A percentile compares a stretch with the other conserved stretches of the same genome.
These are phyloP conservation scores for Lactarius sanguifluus DNA, from an alignment of 768 basidiomycete species.

Conservation along the genomic window DNA sequence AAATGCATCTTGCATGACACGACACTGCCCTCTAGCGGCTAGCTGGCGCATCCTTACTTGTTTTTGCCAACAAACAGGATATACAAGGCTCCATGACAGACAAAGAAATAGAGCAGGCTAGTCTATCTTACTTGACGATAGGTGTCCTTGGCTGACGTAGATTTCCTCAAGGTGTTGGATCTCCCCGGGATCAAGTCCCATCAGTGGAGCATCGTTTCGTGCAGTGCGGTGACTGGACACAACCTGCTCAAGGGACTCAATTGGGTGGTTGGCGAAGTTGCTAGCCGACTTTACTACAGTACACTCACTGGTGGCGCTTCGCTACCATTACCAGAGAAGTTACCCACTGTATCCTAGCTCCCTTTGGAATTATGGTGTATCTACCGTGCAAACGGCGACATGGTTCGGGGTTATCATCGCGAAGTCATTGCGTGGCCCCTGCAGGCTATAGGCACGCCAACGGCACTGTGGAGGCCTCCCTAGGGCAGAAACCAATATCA, in stretches of 20 bases:
- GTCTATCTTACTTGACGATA: constrained; percentile 35
- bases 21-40: constrained; percentile 59
- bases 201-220: constrained; percentile 85
- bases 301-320: constrained; percentile 34
- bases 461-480: too few species aligned
- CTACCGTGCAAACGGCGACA: too few species aligned
- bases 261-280: constrained; percentile 91
- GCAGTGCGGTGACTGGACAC: constrained; percentile 88
- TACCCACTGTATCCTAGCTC: too few species aligned
- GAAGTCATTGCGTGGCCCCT: too few species aligned
- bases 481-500: too few species aligned
- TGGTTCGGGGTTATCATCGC: too few species aligned
- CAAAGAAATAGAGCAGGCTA: constrained; percentile 78
- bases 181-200: constrained; percentile 82
- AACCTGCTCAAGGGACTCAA: constrained; percentile 84
- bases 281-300: constrained; percentile 82
- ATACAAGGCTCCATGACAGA: constrained; percentile 82
- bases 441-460: too few species aligned
- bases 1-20: background rate
- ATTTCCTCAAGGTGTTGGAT: constrained; percentile 62
- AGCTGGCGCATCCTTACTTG: constrained; percentile 91
- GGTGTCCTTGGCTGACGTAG: constrained; percentile 14
- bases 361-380: too few species aligned
- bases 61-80: constrained; percentile 99
- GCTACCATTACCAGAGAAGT: background rate